Conservation (phyloP, 176 grass and related monocot genomes). For the Luzula sylvatica region DNA sequence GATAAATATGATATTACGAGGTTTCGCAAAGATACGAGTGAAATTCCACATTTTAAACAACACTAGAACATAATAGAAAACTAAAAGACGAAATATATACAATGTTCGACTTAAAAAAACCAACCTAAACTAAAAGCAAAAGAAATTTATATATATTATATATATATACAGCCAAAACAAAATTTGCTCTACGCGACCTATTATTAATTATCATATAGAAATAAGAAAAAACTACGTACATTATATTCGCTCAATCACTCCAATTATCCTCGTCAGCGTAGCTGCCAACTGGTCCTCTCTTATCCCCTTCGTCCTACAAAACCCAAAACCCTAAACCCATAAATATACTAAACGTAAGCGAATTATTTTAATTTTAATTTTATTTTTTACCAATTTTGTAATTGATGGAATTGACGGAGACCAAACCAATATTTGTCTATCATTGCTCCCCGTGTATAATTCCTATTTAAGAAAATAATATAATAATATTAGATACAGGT, state of each 20-base stretch:
- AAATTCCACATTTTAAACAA: too few relatives aligned
- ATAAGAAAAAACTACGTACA: neutral
- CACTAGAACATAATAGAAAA: too few relatives aligned
- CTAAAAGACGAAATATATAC: too few relatives aligned
- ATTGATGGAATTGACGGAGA: conserved; percentile 48
- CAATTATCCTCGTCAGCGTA: conserved; percentile 71
- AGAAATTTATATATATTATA: too few relatives aligned
- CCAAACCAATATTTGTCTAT: conserved; percentile 97
- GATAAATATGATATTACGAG: too few relatives aligned
- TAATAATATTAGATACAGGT: neutral
- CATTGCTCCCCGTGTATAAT: conserved; percentile 93
- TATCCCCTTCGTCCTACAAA: conserved; percentile 52
- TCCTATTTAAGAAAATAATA: conserved; percentile 35
- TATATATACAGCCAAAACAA: neutral
- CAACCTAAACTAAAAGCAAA: too few relatives aligned
- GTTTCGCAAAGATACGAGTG: too few relatives aligned
- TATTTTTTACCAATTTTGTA: conserved; percentile 53
- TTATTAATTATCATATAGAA: too few relatives aligned
- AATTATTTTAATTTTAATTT: neutral
- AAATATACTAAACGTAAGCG: neutral
- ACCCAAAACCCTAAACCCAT: neutral
- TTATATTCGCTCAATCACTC: conserved; percentile 42
- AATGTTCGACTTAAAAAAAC: too few relatives aligned
- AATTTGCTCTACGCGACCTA: neutral
- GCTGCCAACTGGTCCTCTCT: conserved; percentile 12